phyloP scores from a whole-genome alignment of 371 early-diverging fungal species.

The Amoeboaphelidium protococcarum region DNA sequence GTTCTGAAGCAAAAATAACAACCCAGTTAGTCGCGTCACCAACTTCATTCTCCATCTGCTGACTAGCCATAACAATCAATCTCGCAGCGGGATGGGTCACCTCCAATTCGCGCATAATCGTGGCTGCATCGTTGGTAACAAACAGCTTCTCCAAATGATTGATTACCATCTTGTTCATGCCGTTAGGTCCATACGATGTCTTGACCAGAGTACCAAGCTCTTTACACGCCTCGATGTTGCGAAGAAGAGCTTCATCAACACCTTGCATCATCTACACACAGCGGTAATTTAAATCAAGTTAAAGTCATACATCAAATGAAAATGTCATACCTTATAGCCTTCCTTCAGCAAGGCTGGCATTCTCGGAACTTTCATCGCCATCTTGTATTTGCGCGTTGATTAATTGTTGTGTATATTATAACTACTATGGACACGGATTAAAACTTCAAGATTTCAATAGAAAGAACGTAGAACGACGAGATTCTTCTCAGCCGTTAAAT shows the following conservation, averaged over 20 bases:
- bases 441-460: no score
- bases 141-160: slow-evolving; percentile 90
- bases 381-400: no score
- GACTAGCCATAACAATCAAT: slow-evolving; percentile 81
- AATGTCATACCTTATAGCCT: no score
- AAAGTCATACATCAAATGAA: no score
- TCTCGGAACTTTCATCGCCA: no score
- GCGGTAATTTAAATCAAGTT: no score
- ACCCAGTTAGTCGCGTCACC: slow-evolving; percentile 91
- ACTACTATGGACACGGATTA: no score
- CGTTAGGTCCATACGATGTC: slow-evolving; percentile 89
- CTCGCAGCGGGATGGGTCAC: slow-evolving; percentile 97
- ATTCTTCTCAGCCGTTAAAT: no score
- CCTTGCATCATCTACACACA: no score
- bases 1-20: slow-evolving; percentile 75
- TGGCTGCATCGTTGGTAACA: slow-evolving; percentile 98
- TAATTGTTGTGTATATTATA: no score
- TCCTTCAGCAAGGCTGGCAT: no score
- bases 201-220: slow-evolving; percentile 72
- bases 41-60: slow-evolving; percentile 91
- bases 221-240: slow-evolving; percentile 75
- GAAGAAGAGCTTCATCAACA: slow-evolving; percentile 77
- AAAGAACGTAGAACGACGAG: no score
- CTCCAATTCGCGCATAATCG: slow-evolving; percentile 91
- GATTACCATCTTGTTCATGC: slow-evolving; percentile 97